Conservation (phyloP, 257 asterid species). For the Primulina huaijiensis region DNA sequence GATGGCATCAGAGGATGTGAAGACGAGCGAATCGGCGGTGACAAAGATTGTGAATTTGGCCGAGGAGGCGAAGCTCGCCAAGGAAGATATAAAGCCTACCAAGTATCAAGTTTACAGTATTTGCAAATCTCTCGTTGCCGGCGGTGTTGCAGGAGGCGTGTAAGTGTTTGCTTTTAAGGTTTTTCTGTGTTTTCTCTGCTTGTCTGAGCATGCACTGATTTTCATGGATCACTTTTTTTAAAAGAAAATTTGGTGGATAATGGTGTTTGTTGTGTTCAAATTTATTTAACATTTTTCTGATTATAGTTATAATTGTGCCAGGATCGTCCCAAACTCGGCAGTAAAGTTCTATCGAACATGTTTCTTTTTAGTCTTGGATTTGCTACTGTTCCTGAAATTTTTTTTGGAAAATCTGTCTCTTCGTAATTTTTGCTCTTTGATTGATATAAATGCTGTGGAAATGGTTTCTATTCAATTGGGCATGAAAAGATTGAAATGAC, state of each 20-base stretch:
- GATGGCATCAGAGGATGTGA: conserved; percentile 45
- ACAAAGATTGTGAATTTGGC: conserved; percentile 34
- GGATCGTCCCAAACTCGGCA: too few species aligned
- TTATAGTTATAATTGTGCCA: too few species aligned
- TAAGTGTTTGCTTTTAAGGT: conserved; percentile 8
- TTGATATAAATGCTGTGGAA: not conserved
- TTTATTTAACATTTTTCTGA: too few species aligned
- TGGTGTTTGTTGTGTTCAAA: not conserved
- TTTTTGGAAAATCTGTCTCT: not conserved
- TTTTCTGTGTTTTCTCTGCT: not conserved
- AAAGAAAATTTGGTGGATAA: not conserved
- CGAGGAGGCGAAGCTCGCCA: conserved; percentile 38
- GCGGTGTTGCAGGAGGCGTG: conserved; percentile 40
- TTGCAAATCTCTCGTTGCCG: conserved; percentile 41
- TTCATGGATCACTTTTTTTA: not conserved
- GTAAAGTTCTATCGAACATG: not conserved
- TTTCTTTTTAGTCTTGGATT: not conserved
- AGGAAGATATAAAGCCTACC: conserved; percentile 34
- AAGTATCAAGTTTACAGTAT: conserved; percentile 29
- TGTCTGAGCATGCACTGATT: not conserved
- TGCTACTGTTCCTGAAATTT: not conserved
- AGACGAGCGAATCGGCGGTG: conserved; percentile 33
- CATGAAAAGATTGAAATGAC: not conserved
- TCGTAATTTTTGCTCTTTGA: not conserved
- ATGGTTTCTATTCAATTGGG: not conserved